Percentiles rank a stretch among this genome's conserved stretches.
phyloP scores from a whole-genome alignment of 371 early-diverging fungal genomes.

The Saksenaea oblongispora region DNA sequence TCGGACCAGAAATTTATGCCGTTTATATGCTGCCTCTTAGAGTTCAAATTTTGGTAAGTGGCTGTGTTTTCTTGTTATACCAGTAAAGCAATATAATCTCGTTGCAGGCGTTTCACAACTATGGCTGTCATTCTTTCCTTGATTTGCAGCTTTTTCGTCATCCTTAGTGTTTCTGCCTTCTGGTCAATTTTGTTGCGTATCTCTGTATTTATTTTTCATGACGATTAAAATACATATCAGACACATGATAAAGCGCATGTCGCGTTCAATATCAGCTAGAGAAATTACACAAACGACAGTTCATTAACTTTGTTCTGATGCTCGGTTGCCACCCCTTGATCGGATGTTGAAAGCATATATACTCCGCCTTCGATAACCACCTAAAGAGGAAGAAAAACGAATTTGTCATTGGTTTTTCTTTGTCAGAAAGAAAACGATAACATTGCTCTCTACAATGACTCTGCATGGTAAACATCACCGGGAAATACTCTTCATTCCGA shows the following conservation, averaged over 20 bases:
- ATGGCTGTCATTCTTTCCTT: conserved; percentile 81
- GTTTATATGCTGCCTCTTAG: neutral
- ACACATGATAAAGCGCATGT: conserved; percentile 99
- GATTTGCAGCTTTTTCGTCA: conserved; percentile 80
- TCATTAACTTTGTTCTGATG: too few relatives aligned
- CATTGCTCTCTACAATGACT: too few relatives aligned
- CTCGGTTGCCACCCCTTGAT: neutral
- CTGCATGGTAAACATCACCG: neutral
- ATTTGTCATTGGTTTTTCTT: neutral
- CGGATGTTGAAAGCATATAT: neutral
- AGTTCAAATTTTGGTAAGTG: neutral
- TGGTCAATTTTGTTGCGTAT: conserved; percentile 94
- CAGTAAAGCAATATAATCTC: neutral
- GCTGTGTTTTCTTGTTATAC: neutral
- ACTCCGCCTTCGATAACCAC: neutral
- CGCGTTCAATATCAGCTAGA: conserved; percentile 96
- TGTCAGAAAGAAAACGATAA: too few relatives aligned
- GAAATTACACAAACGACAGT: conserved; percentile 63
- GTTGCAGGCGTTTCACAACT: conserved; percentile 75
- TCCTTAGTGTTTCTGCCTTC: conserved; percentile 98
- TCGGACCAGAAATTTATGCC: neutral
- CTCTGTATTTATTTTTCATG: conserved; percentile 91
- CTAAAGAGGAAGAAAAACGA: neutral
- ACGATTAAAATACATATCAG: conserved; percentile 96
- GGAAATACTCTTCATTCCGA: neutral